phyloP scores from a whole-genome alignment of 331 rosid genomes.

The Rosa hybrid region DNA sequence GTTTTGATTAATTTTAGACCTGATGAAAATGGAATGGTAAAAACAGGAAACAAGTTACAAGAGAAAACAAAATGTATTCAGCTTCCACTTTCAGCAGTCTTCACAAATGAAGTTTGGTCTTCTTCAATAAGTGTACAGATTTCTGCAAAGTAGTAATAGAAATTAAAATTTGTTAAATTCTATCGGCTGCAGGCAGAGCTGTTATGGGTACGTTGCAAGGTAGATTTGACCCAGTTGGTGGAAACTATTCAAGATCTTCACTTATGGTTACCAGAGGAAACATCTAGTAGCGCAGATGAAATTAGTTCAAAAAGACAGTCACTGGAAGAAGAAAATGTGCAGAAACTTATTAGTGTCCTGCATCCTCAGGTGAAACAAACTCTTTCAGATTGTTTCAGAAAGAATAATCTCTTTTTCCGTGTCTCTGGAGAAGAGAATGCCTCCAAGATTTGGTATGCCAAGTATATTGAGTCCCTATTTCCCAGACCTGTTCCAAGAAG shows the following conservation, averaged over 20 bases:
- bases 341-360: constrained; percentile 40
- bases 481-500: constrained; percentile 55
- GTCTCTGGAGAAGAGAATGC: constrained; percentile 52
- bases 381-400: constrained; percentile 66
- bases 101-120: background rate
- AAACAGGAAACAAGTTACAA: background rate
- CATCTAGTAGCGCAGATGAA: constrained; percentile 29
- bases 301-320: constrained; percentile 36
- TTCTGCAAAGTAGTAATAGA: constrained; percentile 18
- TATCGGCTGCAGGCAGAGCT: constrained; percentile 64
- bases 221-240: constrained; percentile 54
- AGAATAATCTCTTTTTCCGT: constrained; percentile 32
- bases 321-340: constrained; percentile 42
- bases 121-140: background rate
- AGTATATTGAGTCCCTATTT: constrained; percentile 35
- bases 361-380: constrained; percentile 54
- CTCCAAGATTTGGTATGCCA: constrained; percentile 48
- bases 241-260: constrained; percentile 42
- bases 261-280: constrained; percentile 44
- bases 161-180: constrained; percentile 36
- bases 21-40: background rate
- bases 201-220: constrained; percentile 59
- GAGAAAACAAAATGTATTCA: constrained; percentile 4
- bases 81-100: background rate
- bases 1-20: background rate